Conservation (phyloP, 1,284 basidiomycete species). For the Earliella scabrosa region DNA sequence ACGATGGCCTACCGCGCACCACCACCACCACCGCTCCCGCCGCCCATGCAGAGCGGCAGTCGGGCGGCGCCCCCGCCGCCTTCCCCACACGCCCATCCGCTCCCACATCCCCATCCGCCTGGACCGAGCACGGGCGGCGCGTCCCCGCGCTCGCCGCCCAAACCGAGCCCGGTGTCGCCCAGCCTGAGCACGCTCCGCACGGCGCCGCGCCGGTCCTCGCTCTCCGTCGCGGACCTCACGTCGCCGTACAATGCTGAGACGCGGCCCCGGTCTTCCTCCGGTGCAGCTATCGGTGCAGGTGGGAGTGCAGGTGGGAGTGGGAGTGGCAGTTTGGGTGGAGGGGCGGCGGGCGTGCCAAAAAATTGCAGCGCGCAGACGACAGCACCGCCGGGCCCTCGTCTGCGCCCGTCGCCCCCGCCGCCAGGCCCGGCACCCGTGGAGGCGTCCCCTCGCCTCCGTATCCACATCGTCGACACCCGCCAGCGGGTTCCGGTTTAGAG, state of each 20-base stretch:
- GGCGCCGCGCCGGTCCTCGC: slow-evolving; percentile 31
- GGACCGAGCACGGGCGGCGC: too few species aligned
- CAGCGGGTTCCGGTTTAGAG: slow-evolving; percentile 23
- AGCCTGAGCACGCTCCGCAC: slow-evolving; percentile 22
- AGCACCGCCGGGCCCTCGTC: slow-evolving; percentile 53
- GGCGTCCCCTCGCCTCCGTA: slow-evolving; percentile 25
- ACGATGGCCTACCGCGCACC: slow-evolving; percentile 23
- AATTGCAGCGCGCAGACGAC: slow-evolving; percentile 57
- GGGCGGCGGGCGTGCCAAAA: slow-evolving; percentile 41
- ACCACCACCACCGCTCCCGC: too few species aligned
- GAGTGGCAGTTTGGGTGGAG: too few species aligned
- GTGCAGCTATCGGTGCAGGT: too few species aligned
- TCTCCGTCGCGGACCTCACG: slow-evolving; percentile 40
- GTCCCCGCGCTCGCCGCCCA: slow-evolving; percentile 9
- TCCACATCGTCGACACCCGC: slow-evolving; percentile 29
- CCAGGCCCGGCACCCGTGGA: slow-evolving; percentile 37
- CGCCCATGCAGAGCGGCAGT: slow-evolving; percentile 15
- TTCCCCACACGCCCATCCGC: too few species aligned
- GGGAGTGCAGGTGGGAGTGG: too few species aligned
- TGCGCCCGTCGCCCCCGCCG: slow-evolving; percentile 44
- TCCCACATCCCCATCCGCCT: too few species aligned
- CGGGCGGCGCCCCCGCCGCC: too few species aligned
- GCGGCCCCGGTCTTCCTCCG: too few species aligned
- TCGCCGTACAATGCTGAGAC: slow-evolving; percentile 31
- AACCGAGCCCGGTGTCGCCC: slow-evolving; percentile 8